These are phyloP conservation scores for Fusarium sublunatum DNA, from an alignment of 2,329 filamentous ascomycete species.

Conservation along the genomic window DNA sequence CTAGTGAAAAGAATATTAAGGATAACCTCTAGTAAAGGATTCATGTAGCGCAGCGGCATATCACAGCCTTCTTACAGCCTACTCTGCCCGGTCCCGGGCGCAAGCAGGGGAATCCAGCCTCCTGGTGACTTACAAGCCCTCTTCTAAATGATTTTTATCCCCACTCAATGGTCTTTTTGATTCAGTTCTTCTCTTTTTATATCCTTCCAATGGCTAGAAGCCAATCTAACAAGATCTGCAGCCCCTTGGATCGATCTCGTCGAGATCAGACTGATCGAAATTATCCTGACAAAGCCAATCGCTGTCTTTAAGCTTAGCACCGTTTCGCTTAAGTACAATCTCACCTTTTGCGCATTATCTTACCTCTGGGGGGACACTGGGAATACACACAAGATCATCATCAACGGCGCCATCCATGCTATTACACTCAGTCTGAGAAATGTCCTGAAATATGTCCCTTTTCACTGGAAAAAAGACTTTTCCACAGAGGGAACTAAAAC, in stretches of 20 bases:
- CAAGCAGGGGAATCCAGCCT: too few relatives aligned
- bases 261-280: slow-evolving; percentile 7
- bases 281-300: not conserved
- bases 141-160: too few relatives aligned
- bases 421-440: slow-evolving; percentile 3
- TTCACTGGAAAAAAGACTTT: slow-evolving; percentile 4
- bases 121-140: too few relatives aligned
- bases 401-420: not conserved
- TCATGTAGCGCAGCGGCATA: too few relatives aligned
- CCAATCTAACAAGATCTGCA: not conserved
- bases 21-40: too few relatives aligned
- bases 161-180: too few relatives aligned
- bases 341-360: not conserved
- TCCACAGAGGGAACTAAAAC: not conserved
- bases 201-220: too few relatives aligned
- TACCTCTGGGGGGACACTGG: slow-evolving; percentile 12
- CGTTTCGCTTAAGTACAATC: not conserved
- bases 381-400: not conserved
- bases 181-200: too few relatives aligned
- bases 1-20: too few relatives aligned
- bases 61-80: too few relatives aligned
- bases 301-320: not conserved
- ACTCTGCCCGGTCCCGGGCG: too few relatives aligned
- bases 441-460: not conserved
- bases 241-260: not conserved